Evolutionary conservation across 208 protist genomes (phyloP).

Genomic region (Trypanosomatidae sp.): DNA sequence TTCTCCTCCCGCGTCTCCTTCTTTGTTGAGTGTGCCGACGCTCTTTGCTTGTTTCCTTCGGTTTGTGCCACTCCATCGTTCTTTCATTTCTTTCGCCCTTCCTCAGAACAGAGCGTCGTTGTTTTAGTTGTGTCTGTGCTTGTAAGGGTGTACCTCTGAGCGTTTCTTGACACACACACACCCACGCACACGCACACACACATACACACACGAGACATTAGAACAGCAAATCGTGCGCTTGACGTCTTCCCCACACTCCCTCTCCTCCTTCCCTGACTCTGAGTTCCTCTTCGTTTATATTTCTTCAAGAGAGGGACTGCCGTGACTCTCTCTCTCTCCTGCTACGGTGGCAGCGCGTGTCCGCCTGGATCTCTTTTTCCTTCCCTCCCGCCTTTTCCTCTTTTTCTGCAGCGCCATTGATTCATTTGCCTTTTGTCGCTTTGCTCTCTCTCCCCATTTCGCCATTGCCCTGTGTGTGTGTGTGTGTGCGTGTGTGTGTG

Average conservation of each 20-base stretch:
- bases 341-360: not conserved
- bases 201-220: not conserved
- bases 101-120: too few relatives aligned
- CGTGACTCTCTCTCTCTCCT: not conserved
- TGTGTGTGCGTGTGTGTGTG: not conserved
- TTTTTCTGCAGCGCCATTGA: not conserved
- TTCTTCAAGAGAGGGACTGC: constrained; percentile 9
- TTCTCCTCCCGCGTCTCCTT: not conserved
- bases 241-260: not conserved
- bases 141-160: not conserved
- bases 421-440: not conserved
- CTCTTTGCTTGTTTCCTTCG: constrained; percentile 1
- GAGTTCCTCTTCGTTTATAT: constrained; percentile 16
- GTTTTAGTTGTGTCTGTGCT: constrained; percentile 1
- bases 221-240: not conserved
- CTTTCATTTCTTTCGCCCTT: constrained; percentile 1
- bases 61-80: not conserved
- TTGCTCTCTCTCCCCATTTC: not conserved
- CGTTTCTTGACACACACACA: not conserved
- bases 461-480: not conserved
- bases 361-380: not conserved
- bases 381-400: not conserved
- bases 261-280: not conserved
- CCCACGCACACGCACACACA: too few relatives aligned
- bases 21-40: not conserved